Percentiles rank a stretch among this genome's conserved stretches.
Conservation (phyloP, 2,329 filamentous ascomycete species). For the Apiospora kogelbergensis region DNA sequence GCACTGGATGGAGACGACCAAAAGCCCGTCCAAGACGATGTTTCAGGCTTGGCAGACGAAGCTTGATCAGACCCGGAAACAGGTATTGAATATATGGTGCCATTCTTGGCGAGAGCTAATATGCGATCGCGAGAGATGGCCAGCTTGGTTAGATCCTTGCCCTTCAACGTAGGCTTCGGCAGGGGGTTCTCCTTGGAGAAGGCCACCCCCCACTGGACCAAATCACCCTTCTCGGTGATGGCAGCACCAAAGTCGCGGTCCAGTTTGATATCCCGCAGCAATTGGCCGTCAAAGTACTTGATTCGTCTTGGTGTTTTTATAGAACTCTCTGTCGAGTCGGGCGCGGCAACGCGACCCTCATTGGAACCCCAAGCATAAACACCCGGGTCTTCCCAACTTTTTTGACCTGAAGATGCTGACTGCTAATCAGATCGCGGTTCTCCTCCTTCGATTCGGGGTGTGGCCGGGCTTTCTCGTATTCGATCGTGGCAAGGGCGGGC, state of each 20-base stretch:
- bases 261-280: constrained; percentile 85
- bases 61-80: constrained; percentile 71
- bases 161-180: constrained; percentile 72
- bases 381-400: constrained; percentile 78
- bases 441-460: constrained; percentile 65
- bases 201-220: constrained; percentile 87
- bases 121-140: constrained; percentile 81
- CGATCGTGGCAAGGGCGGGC: constrained; percentile 49
- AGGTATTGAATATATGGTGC: constrained; percentile 82
- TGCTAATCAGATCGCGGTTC: constrained; percentile 73
- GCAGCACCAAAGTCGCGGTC: constrained; percentile 81
- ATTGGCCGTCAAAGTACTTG: constrained; percentile 76
- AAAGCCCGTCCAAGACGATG: constrained; percentile 70
- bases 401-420: constrained; percentile 85
- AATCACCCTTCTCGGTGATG: constrained; percentile 81
- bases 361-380: constrained; percentile 96
- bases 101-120: constrained; percentile 72
- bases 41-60: constrained; percentile 61
- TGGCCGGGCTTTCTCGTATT: constrained; percentile 66
- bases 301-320: constrained; percentile 82
- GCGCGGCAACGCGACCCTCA: constrained; percentile 78
- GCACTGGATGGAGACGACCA: constrained; percentile 57
- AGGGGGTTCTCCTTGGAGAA: constrained; percentile 64
- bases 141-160: constrained; percentile 77
- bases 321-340: constrained; percentile 72